phyloP scores from a whole-genome alignment of 768 basidiomycete species.

The Rubroboletus pulcherrimus region DNA sequence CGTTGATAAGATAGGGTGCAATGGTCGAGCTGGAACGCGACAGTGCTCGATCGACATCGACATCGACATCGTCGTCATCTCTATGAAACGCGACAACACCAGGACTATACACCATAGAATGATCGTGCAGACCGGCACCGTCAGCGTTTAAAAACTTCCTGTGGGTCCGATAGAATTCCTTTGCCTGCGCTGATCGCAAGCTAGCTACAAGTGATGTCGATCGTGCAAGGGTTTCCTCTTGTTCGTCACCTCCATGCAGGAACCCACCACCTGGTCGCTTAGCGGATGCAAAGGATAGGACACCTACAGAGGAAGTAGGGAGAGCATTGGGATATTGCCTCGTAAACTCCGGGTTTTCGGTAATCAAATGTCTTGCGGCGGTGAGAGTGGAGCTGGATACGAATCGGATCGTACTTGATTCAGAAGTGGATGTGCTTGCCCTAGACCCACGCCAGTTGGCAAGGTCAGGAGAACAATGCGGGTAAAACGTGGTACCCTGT shows the following conservation, averaged over 20 bases:
- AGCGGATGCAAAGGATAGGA: conserved; percentile 42
- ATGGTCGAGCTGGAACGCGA: conserved; percentile 29
- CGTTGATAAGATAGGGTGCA: conserved; percentile 37
- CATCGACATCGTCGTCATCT: conserved; percentile 29
- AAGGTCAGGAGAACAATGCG: conserved; percentile 35
- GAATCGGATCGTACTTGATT: conserved; percentile 29
- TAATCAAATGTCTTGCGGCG: conserved; percentile 28
- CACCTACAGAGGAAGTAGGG: conserved; percentile 32
- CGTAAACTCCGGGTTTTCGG: conserved; percentile 10
- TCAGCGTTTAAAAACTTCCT: conserved; percentile 31
- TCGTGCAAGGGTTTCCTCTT: conserved; percentile 42
- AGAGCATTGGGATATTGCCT: conserved; percentile 12
- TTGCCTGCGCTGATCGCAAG: conserved; percentile 32
- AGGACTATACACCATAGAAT: conserved; percentile 47
- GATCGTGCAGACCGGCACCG: conserved; percentile 42
- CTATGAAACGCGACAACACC: conserved; percentile 41
- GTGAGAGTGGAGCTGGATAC: conserved; percentile 30
- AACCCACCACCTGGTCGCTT: conserved; percentile 45
- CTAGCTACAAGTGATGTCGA: conserved; percentile 39
- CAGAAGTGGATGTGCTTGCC: background rate
- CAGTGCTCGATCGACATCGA: conserved; percentile 8
- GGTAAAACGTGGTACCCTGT: conserved; percentile 39
- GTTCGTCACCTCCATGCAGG: conserved; percentile 43
- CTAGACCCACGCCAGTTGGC: conserved; percentile 33
- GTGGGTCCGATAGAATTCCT: conserved; percentile 41